These are phyloP conservation scores for Acaromyces ingoldii DNA, from an alignment of 1,284 basidiomycete species.

Conservation along the genomic window DNA sequence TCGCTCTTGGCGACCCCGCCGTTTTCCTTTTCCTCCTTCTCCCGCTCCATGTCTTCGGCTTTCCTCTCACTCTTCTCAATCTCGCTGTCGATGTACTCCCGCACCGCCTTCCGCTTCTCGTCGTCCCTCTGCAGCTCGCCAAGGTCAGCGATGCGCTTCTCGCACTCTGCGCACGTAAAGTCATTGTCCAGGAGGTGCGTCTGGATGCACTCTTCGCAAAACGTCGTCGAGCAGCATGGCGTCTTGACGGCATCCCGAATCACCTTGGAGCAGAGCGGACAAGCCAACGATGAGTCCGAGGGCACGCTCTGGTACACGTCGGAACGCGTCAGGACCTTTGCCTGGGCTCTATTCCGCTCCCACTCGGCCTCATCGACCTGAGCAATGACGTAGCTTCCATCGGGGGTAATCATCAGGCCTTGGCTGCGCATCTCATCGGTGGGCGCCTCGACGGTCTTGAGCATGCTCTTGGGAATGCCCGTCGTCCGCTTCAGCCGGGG, in stretches of 20 bases:
- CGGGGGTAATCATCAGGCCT: slow-evolving; percentile 49
- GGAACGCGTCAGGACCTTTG: slow-evolving; percentile 40
- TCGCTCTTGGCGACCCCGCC: background rate
- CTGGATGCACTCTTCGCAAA: slow-evolving; percentile 50
- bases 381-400: slow-evolving; percentile 48
- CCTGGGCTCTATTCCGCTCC: slow-evolving; percentile 36
- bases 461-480: slow-evolving; percentile 92
- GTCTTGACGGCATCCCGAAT: slow-evolving; percentile 42
- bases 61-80: slow-evolving; percentile 44
- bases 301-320: slow-evolving; percentile 47
- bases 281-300: slow-evolving; percentile 41
- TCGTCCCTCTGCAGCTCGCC: slow-evolving; percentile 42
- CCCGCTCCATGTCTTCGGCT: slow-evolving; percentile 23
- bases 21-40: slow-evolving; percentile 8
- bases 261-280: slow-evolving; percentile 45
- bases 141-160: slow-evolving; percentile 42
- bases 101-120: slow-evolving; percentile 35
- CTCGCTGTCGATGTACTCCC: slow-evolving; percentile 41
- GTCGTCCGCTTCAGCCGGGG: slow-evolving; percentile 96
- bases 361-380: slow-evolving; percentile 40
- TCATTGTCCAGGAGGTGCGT: slow-evolving; percentile 49
- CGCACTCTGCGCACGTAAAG: slow-evolving; percentile 49
- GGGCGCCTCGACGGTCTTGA: slow-evolving; percentile 80
- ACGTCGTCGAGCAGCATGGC: slow-evolving; percentile 44
- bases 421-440: slow-evolving; percentile 37